phyloP scores from a whole-genome alignment of 345 rosid genomes.

The Aquilaria sinensis region DNA sequence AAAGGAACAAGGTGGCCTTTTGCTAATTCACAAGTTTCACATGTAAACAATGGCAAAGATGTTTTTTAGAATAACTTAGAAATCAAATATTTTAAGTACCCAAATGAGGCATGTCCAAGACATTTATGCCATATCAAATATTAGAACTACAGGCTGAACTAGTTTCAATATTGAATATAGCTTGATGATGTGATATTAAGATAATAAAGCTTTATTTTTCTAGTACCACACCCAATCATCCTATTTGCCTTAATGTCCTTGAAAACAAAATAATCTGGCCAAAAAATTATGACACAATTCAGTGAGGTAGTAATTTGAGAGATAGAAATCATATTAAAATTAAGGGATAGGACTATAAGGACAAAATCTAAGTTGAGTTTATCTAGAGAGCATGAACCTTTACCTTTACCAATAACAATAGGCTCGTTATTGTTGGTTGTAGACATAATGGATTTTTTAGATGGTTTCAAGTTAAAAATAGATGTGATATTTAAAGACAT shows the following conservation, averaged over 20 bases:
- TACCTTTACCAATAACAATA: not conserved
- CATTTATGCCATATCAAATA: slow-evolving; percentile 8
- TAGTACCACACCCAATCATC: slow-evolving; percentile 4
- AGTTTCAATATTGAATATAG: not conserved
- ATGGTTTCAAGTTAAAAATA: not conserved
- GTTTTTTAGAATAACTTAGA: not conserved
- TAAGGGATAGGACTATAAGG: not conserved
- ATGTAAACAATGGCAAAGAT: not conserved
- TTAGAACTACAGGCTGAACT: not conserved
- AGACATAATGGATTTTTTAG: not conserved
- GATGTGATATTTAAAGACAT: not conserved
- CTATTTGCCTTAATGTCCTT: slow-evolving; percentile 3
- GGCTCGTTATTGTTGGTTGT: not conserved
- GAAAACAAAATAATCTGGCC: slow-evolving; percentile 2
- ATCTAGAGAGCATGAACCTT: too few species aligned
- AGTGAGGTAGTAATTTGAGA: not conserved
- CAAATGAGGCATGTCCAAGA: not conserved
- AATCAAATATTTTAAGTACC: not conserved
- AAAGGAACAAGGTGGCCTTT: not conserved
- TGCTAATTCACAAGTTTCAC: not conserved
- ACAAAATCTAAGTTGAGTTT: not conserved
- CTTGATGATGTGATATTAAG: slow-evolving; percentile 5
- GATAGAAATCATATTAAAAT: not conserved
- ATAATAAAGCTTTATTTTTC: not conserved
- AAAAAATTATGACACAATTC: slow-evolving; percentile 5